Evolutionary conservation across 768 basidiomycete species (phyloP), one percentile per base, ranked within the genome.

Genomic region (Termitomyces sp.): DNA sequence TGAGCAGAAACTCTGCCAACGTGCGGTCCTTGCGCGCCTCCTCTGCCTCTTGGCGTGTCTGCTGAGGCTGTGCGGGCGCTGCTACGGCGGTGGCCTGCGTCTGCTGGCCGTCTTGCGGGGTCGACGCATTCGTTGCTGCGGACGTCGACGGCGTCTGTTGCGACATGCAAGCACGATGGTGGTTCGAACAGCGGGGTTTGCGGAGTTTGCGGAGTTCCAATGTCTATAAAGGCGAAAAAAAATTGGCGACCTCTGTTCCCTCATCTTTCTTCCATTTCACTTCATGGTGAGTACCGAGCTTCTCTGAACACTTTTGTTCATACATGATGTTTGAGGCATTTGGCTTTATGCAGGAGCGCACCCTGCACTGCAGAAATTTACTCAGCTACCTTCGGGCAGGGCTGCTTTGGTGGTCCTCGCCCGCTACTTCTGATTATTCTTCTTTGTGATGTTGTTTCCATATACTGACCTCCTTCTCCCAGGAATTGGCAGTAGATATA

Each of bases 301-400:
- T 50, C 47, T 61, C 62, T 61, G 25, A 25, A 25, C 25, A 25
- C 25, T 25, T 25, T 25, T 25, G 25, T 25, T 49, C 31, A 36
- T 55, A 51, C 37, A 85, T 87, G 89, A 91, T 91, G 89, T 86
- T 89, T 90, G 89, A 91, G 89, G 89, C 89, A 91, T 91, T 91
- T 91, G 89, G 89, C 89, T 91, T 91, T 90, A 91, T 66, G 88
- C 84, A 77, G 79, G 83, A 73, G 71, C 68, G 80, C 68, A 66
- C 75, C 84, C 83, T 83, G 86, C 87, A 79, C 73, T 91, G 90
- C 86, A 89, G 89, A 92, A 87, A 85, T 67, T 72, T 81, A 84
- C 90, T 92, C 90, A 91, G 89, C 89, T 91, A 91, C 90, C 90
- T 92, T 89, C 87, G 84, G 84, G 80, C 42, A 72, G 73, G 74